Evolutionary conservation across 139 green algal species (phyloP).

Genomic region (Chlamydomonas eustigma): DNA sequence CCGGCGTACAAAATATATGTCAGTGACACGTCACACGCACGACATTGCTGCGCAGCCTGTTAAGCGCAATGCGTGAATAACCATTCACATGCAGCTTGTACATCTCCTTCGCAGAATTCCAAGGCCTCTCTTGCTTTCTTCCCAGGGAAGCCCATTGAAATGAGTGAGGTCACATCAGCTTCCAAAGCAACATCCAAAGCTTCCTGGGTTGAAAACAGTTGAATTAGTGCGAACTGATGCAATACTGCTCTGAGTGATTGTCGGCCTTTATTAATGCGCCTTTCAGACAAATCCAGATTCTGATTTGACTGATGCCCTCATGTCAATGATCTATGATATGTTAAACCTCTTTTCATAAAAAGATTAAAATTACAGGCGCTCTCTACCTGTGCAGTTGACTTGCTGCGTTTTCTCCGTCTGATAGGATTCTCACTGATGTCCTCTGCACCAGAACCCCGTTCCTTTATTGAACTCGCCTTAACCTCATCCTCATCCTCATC

Average conservation of each 20-base stretch:
- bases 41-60: too few species aligned
- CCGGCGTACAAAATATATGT: too few species aligned
- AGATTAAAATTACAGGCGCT: too few species aligned
- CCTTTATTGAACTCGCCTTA: neutral
- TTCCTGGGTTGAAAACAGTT: too few species aligned
- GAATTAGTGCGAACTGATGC: too few species aligned
- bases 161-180: constrained; percentile 5
- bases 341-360: too few species aligned
- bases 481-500: neutral
- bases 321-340: too few species aligned
- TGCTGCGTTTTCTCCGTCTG: neutral
- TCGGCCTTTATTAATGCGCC: too few species aligned
- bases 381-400: neutral
- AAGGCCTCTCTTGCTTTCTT: constrained; percentile 1
- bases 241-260: too few species aligned
- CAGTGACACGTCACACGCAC: too few species aligned
- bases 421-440: neutral
- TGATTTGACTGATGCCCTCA: too few species aligned
- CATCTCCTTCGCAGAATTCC: neutral
- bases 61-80: neutral
- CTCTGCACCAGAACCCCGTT: neutral
- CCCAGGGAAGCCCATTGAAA: neutral
- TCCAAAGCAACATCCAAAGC: neutral
- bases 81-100: constrained; percentile 4
- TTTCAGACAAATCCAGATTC: too few species aligned